Base-by-base conservation (phyloP, 1,284 basidiomycete species). In the Melampsora americana region DNA sequence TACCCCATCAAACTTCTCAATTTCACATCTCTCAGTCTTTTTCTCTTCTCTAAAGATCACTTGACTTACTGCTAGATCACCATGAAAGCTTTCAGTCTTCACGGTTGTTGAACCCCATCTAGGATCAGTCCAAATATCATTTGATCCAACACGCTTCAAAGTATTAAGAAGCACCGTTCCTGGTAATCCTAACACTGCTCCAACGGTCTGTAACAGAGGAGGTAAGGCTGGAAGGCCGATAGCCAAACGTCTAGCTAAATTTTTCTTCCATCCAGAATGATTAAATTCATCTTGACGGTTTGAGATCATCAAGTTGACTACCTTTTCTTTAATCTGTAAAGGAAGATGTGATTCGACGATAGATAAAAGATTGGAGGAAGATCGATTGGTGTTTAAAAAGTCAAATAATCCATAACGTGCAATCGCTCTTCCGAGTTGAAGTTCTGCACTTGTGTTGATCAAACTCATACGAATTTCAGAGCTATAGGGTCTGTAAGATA, bases 21-120 rank as follows among this genome's bases (percentile, higher is more conserved):
- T 56, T n/a, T n/a, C n/a, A n/a, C n/a, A n/a, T n/a, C n/a, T n/a
- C n/a, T n/a, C n/a, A n/a, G n/a, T n/a, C n/a, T n/a, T n/a, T n/a
- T n/a, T n/a, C n/a, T n/a, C n/a, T 23, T 32, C 35, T n/a, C n/a
- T n/a, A n/a, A n/a, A n/a, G n/a, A n/a, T n/a, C n/a, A n/a, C n/a
- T n/a, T n/a, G n/a, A 48, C 70, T 67, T n/a, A 74, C 72, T 39
- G 66, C 23, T 60, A 74, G 42, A 48, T 74, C 72, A 30, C 53
- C 65, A 12, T 67, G 48, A 20, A 74, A 66, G 12, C 65, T 67
- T 26, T 74, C 35, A 12, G 53, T 74, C 42, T 74, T 74, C n/a
- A 74, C 72, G 6, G 72, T 74, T 35, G 72, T 23, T 32, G 56
- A 48, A 7, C 72, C 72, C 72, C 72, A 74, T 11, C 26, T 60